These are phyloP conservation scores for Triangularia setosa DNA, from an alignment of 2,329 filamentous ascomycete genomes.

Conservation along the genomic window DNA sequence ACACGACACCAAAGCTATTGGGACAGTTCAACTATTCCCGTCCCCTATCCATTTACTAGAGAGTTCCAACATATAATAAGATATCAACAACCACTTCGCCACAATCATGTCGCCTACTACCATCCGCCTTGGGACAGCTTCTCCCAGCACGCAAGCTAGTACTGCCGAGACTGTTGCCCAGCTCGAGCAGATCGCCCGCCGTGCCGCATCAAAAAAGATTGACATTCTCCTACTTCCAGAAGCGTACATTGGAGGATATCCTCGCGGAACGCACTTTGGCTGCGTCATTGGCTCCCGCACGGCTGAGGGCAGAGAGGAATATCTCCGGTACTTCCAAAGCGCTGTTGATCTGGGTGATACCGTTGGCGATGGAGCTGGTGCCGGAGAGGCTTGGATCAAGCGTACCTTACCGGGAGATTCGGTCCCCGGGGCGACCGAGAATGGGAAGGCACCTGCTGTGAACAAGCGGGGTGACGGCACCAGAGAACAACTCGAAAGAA, in stretches of 20 bases:
- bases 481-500: conserved; percentile 70
- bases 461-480: conserved; percentile 53
- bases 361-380: conserved; percentile 56
- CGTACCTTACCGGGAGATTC: conserved; percentile 42
- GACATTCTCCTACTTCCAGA: conserved; percentile 86
- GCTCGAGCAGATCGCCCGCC: conserved; percentile 58
- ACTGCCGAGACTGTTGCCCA: conserved; percentile 60
- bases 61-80: neutral
- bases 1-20: neutral
- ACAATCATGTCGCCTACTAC: conserved; percentile 17
- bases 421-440: conserved; percentile 13
- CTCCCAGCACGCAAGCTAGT: conserved; percentile 49
- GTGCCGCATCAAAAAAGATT: conserved; percentile 53
- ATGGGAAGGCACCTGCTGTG: conserved; percentile 30
- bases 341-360: conserved; percentile 85
- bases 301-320: conserved; percentile 72
- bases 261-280: conserved; percentile 75
- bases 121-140: conserved; percentile 55
- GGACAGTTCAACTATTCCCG: neutral
- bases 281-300: conserved; percentile 67
- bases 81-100: neutral
- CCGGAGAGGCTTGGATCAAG: conserved; percentile 67
- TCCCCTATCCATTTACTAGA: neutral
- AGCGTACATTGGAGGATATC: conserved; percentile 88
- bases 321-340: conserved; percentile 70